Base-by-base conservation (phyloP, 176 grass and related monocot species). In the Oryza meyeriana region DNA sequence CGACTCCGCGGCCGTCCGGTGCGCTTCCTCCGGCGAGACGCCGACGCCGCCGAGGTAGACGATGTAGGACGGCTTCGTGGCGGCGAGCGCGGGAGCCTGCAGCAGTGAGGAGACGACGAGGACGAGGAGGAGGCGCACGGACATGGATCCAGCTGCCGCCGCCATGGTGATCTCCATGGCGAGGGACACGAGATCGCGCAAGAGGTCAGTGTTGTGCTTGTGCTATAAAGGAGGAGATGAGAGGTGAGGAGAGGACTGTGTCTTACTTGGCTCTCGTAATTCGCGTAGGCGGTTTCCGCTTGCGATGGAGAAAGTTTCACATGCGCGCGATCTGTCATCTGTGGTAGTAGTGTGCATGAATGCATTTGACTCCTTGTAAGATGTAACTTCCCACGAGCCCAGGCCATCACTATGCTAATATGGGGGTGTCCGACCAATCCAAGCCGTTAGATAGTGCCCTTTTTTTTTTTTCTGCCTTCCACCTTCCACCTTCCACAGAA, bases 1-100 rank as follows among this genome's bases (percentile, higher is more conserved):
- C 59, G 92, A 88, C 12, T 84, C 64, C 14, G 66, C 40, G 50
- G 85, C 86, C 18, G 0, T 17, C 41, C 42, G 64, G 20, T 31
- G 80, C 34, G 76, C 73, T 36, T 78, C 74, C 77, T 79, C 81
- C 59, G 14, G 18, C 40, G 71, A 75, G 13, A 38, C 83, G 40
- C 74, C 66, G 86, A 11, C 28, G 70, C 61, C 79, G 11, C 92
- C 95, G 69, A 98, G 95, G 69, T 98, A 98, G 48, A 98, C 90
- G 74, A 98, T 42, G 74, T 98, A 94, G 22, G 92, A 58, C 88
- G 83, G 20, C 9, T 59, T 39, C 55, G 28, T 44, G 45, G 31
- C 40, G 55, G 77, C 82, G 6, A 76, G 10, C 30, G 71, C 52
- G 9, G 67, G 32, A 74, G 4, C 12, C 57, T 27, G 66, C 66